Evolutionary conservation across 2,329 filamentous ascomycete genomes (phyloP).

Genomic region (Penicillium janthinellum): DNA sequence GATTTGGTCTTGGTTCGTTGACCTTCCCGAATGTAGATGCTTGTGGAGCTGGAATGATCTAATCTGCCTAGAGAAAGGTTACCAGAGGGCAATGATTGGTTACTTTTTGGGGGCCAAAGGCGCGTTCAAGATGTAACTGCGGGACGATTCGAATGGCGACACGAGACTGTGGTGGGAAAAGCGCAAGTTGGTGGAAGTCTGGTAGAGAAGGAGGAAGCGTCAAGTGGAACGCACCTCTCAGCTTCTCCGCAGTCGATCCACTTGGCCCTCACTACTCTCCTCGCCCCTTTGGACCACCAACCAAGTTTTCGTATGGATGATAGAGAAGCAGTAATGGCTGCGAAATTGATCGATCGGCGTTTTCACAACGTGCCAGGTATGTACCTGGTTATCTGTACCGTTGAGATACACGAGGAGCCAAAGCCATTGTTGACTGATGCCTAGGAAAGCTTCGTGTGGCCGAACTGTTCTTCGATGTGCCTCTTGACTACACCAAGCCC

Average conservation of each 20-base stretch:
- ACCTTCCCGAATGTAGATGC: constrained; percentile 17
- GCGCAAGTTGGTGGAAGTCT: neutral
- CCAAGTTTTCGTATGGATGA: neutral
- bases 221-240: neutral
- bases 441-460: constrained; percentile 73
- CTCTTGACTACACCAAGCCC: constrained; percentile 72
- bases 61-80: neutral
- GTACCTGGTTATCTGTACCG: constrained; percentile 4
- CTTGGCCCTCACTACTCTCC: constrained; percentile 4
- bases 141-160: neutral
- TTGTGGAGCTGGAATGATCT: neutral
- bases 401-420: too few relatives aligned
- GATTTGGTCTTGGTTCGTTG: constrained; percentile 18
- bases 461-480: constrained; percentile 85
- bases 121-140: neutral
- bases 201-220: neutral
- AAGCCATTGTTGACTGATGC: constrained; percentile 11
- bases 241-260: constrained; percentile 18
- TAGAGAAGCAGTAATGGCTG: constrained; percentile 23
- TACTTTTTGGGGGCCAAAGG: neutral
- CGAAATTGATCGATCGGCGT: constrained; percentile 41
- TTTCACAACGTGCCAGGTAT: constrained; percentile 43
- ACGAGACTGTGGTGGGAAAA: neutral
- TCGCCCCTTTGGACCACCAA: constrained; percentile 2
- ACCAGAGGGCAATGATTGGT: neutral